A percentile compares a stretch with the other conserved stretches of the same genome.
phyloP scores from a whole-genome alignment of 2,329 filamentous ascomycete species.

The Fusarium nygamai region DNA sequence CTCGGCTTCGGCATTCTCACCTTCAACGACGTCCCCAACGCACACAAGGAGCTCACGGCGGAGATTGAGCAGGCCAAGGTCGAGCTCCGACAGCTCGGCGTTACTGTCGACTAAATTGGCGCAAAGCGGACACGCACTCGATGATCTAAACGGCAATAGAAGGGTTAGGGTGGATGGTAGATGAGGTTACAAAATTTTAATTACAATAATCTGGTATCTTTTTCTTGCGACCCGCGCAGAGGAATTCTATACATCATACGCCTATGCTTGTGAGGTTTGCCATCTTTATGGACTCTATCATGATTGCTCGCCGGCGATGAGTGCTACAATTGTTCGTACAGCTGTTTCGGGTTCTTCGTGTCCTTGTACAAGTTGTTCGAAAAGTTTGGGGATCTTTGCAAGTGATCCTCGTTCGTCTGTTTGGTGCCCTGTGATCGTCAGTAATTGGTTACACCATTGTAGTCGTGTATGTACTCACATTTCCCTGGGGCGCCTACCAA shows the following conservation, averaged over 20 bases:
- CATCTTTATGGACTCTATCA: conserved; percentile 17
- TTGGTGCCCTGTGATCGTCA: conserved; percentile 62
- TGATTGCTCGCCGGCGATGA: conserved; percentile 60
- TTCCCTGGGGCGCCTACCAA: conserved; percentile 66
- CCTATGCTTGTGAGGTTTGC: not conserved
- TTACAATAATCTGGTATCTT: conserved; percentile 31
- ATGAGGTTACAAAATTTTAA: conserved; percentile 30
- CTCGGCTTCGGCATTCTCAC: conserved; percentile 93
- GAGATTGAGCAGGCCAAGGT: conserved; percentile 82
- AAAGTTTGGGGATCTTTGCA: conserved; percentile 67
- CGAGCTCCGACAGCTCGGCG: conserved; percentile 78
- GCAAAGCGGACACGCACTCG: not conserved
- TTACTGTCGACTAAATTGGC: conserved; percentile 74
- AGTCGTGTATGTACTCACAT: conserved; percentile 61
- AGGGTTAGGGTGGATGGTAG: conserved; percentile 7
- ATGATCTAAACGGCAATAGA: conserved; percentile 37
- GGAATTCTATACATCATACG: not conserved
- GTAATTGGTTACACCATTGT: not conserved
- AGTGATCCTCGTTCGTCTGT: conserved; percentile 66
- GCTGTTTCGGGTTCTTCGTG: conserved; percentile 66
- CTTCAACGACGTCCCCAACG: conserved; percentile 94
- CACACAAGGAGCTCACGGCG: conserved; percentile 86
- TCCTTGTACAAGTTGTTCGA: conserved; percentile 66
- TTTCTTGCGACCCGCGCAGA: conserved; percentile 23
- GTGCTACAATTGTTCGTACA: conserved; percentile 67